phyloP scores from a whole-genome alignment of 805 yeast genomes.

The Yamadazyma insecticola region DNA sequence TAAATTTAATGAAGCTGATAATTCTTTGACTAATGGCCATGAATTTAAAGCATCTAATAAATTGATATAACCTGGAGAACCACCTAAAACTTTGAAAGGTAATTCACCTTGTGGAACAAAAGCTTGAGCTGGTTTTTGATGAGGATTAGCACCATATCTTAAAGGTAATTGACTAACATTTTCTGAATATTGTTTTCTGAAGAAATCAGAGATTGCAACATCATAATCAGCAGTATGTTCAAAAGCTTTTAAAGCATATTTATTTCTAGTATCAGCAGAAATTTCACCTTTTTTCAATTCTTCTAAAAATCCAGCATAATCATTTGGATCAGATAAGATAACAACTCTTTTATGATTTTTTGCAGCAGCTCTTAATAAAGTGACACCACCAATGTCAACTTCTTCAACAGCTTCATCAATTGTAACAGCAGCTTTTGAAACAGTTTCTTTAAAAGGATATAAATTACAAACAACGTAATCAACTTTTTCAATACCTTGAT shows the following conservation, averaged over 20 bases:
- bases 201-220: constrained; percentile 91
- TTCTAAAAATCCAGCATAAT: constrained; percentile 80
- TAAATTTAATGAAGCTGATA: constrained; percentile 85
- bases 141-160: constrained; percentile 98
- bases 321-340: constrained; percentile 90
- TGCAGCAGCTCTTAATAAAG: constrained; percentile 96
- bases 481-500: constrained; percentile 91
- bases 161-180: constrained; percentile 84
- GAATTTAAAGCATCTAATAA: constrained; percentile 94
- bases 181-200: constrained; percentile 95
- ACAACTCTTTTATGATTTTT: constrained; percentile 97
- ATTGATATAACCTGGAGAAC: constrained; percentile 97
- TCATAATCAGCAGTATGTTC: constrained; percentile 99
- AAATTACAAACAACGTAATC: constrained; percentile 97
- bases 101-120: constrained; percentile 79
- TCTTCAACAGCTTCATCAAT: constrained; percentile 98
- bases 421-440: constrained; percentile 91
- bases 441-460: constrained; percentile 97
- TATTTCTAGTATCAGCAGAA: constrained; percentile 69
- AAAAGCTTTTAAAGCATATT: constrained; percentile 90
- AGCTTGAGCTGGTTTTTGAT: constrained; percentile 99
- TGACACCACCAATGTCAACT: constrained; percentile 96
- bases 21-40: constrained; percentile 98
- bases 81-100: constrained; percentile 90
- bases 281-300: constrained; percentile 76